These are phyloP conservation scores for Cladobotryum mycophilum DNA, from an alignment of 2,329 filamentous ascomycete genomes.

Conservation along the genomic window DNA sequence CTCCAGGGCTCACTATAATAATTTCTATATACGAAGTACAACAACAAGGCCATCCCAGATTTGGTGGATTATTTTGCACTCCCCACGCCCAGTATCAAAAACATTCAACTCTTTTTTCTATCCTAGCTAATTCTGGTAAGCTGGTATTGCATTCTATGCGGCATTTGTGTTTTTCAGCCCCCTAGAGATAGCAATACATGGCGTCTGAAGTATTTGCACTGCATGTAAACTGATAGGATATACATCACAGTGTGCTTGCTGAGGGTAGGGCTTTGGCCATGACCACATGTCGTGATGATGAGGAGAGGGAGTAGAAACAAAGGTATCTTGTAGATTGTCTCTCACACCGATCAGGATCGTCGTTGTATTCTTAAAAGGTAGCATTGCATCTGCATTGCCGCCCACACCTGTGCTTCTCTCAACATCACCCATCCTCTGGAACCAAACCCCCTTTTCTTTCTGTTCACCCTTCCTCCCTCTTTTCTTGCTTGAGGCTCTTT, in stretches of 20 bases:
- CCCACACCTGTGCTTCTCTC: too few relatives aligned
- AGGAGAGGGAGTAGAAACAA: too few relatives aligned
- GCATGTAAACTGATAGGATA: too few relatives aligned
- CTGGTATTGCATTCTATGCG: constrained; percentile 5
- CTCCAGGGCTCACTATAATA: neutral
- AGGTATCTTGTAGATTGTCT: neutral
- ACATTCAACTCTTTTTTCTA: neutral
- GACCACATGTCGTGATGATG: too few relatives aligned
- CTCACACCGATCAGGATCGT: neutral
- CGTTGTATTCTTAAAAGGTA: neutral
- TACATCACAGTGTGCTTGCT: neutral
- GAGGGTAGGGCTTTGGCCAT: neutral
- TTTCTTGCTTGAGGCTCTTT: neutral
- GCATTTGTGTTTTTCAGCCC: neutral
- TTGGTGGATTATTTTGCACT: constrained; percentile 8
- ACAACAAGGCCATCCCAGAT: constrained; percentile 6
- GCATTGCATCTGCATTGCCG: neutral
- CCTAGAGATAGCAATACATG: neutral
- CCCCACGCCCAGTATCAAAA: neutral
- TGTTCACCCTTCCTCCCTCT: neutral
- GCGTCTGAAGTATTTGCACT: neutral
- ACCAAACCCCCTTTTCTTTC: neutral
- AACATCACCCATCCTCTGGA: neutral
- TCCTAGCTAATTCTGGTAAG: neutral
- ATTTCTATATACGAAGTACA: neutral